phyloP scores from a whole-genome alignment of 371 early-diverging fungal genomes.

The Lichtheimia corymbifera region DNA sequence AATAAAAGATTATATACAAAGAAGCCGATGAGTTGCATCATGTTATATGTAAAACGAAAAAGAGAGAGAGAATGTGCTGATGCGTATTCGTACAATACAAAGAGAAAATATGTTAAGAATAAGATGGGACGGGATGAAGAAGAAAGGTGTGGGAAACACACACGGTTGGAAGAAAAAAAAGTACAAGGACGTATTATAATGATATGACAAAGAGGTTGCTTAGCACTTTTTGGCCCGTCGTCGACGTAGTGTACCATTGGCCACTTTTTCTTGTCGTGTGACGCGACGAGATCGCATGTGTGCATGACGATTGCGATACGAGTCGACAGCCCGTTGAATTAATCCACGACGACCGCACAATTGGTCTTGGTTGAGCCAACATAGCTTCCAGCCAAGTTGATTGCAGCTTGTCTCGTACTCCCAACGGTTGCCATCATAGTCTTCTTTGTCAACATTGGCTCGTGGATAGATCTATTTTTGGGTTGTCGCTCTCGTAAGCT shows the following conservation, averaged over 20 bases:
- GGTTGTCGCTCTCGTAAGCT: too few relatives aligned
- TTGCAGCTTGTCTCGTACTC: constrained; percentile 90
- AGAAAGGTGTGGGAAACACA: too few relatives aligned
- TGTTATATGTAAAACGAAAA: too few relatives aligned
- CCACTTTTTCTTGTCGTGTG: constrained; percentile 73
- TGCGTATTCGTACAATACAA: constrained; percentile 1
- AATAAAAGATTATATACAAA: too few relatives aligned
- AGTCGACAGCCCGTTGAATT: constrained; percentile 91
- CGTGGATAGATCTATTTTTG: constrained; percentile 72
- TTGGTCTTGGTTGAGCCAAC: constrained; percentile 75
- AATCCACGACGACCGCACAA: constrained; percentile 82
- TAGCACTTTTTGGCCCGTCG: constrained; percentile 29
- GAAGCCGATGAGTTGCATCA: too few relatives aligned
- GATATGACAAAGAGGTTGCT: not conserved
- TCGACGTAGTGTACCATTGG: constrained; percentile 65
- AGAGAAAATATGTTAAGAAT: not conserved
- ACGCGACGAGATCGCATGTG: constrained; percentile 74
- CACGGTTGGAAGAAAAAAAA: too few relatives aligned
- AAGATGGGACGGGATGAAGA: too few relatives aligned
- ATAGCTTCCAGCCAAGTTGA: constrained; percentile 83
- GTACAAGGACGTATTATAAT: too few relatives aligned
- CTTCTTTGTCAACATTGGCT: constrained; percentile 63
- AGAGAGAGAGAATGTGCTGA: too few relatives aligned
- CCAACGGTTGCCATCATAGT: constrained; percentile 89
- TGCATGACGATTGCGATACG: constrained; percentile 80